Evolutionary conservation across 2,329 filamentous ascomycete genomes (phyloP).

Genomic region (Arthrobotrys iridis): DNA sequence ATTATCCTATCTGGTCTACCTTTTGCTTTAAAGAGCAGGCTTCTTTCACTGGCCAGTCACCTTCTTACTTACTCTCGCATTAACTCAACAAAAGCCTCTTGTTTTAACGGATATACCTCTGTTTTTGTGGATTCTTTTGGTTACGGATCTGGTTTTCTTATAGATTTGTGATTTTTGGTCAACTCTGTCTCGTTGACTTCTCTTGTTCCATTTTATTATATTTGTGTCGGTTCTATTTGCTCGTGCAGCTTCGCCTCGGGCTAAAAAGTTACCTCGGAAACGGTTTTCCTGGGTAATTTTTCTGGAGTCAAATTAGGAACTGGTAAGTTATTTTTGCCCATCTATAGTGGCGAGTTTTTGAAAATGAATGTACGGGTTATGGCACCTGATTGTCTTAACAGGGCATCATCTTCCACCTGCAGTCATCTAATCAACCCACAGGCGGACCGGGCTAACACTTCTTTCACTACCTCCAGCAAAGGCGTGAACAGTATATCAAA

Average conservation of each 20-base stretch:
- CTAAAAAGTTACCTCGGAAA: constrained; percentile 30
- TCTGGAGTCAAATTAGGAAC: constrained; percentile 49
- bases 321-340: constrained; percentile 51
- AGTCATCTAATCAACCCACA: constrained; percentile 2
- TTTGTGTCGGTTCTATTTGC: constrained; percentile 17
- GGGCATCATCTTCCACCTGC: background rate
- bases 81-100: constrained; percentile 44
- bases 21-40: constrained; percentile 49
- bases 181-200: constrained; percentile 21
- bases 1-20: constrained; percentile 29
- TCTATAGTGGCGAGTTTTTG: constrained; percentile 1
- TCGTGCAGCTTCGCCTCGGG: constrained; percentile 7
- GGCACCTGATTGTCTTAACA: background rate
- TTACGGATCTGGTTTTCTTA: constrained; percentile 43
- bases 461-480: constrained; percentile 46
- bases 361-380: constrained; percentile 34
- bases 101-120: constrained; percentile 53
- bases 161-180: constrained; percentile 36
- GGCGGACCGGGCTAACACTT: constrained; percentile 41
- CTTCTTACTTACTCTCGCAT: background rate
- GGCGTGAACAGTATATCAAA: constrained; percentile 47
- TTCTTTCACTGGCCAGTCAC: constrained; percentile 45
- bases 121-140: constrained; percentile 25
- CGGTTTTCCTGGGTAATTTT: constrained; percentile 38
- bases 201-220: constrained; percentile 7